Conservation (phyloP, 768 basidiomycete genomes). For the Exsudoporus frostii region DNA sequence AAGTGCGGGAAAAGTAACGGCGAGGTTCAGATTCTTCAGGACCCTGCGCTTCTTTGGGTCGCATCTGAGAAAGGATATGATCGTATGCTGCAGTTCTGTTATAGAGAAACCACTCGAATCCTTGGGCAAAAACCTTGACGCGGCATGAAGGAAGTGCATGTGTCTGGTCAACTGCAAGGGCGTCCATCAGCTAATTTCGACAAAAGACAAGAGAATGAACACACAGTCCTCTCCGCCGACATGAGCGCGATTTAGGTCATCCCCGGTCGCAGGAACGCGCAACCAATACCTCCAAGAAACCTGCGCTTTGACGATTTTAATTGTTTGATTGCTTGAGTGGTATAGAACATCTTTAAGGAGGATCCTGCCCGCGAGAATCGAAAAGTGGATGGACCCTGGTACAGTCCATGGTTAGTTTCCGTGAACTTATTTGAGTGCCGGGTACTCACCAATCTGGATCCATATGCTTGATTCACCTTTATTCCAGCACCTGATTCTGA, state of each 20-base stretch:
- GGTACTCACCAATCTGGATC: conserved; percentile 70
- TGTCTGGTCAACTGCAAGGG: conserved; percentile 33
- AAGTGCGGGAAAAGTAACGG: conserved; percentile 38
- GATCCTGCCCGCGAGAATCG: conserved; percentile 81
- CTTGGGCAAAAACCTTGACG: conserved; percentile 75
- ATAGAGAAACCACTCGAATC: conserved; percentile 91
- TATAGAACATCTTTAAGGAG: conserved; percentile 86
- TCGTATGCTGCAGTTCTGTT: conserved; percentile 90
- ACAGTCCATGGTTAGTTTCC: not conserved
- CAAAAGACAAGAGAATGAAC: conserved; percentile 21
- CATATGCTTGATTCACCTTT: conserved; percentile 73
- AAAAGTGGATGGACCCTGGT: conserved; percentile 88
- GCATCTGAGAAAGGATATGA: conserved; percentile 76
- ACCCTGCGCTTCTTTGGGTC: conserved; percentile 28
- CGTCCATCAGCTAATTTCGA: conserved; percentile 4
- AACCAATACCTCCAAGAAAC: conserved; percentile 96
- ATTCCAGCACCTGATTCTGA: conserved; percentile 80
- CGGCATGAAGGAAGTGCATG: conserved; percentile 61
- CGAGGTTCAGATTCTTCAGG: conserved; percentile 32
- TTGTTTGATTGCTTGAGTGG: conserved; percentile 88
- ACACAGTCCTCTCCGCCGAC: conserved; percentile 54
- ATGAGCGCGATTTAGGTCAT: conserved; percentile 51
- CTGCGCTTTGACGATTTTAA: conserved; percentile 79
- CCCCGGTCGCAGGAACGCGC: conserved; percentile 71
- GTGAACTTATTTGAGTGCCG: not conserved